Evolutionary conservation across 1,139 yeast genomes (phyloP).

Genomic region (Ogataea hybrid): DNA sequence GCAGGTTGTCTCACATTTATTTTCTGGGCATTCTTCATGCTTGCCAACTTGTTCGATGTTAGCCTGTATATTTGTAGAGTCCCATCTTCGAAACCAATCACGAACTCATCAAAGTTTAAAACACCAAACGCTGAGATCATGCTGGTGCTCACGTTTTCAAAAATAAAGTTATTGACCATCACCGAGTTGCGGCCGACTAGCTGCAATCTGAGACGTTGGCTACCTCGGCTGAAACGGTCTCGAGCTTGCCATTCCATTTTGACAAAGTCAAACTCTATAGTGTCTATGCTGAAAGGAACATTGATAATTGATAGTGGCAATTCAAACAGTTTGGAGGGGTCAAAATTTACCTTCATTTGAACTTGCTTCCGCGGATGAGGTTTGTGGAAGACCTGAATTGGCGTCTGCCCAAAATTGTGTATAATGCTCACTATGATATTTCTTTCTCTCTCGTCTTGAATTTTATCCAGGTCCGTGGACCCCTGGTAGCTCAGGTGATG

Average conservation of each 20-base stretch:
- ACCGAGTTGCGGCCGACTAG: slow-evolving; percentile 32
- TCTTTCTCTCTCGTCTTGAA: slow-evolving; percentile 69
- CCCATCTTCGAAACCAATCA: slow-evolving; percentile 30
- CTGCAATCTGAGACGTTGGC: slow-evolving; percentile 40
- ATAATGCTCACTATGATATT: slow-evolving; percentile 78
- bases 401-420: slow-evolving; percentile 90
- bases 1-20: slow-evolving; percentile 3
- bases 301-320: slow-evolving; percentile 38
- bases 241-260: slow-evolving; percentile 36
- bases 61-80: slow-evolving; percentile 21
- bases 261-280: slow-evolving; percentile 38
- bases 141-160: slow-evolving; percentile 38
- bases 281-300: slow-evolving; percentile 37
- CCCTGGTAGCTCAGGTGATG: slow-evolving; percentile 83
- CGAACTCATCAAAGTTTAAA: slow-evolving; percentile 20
- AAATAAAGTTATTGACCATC: slow-evolving; percentile 39
- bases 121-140: slow-evolving; percentile 26
- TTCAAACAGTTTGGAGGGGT: slow-evolving; percentile 24
- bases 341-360: slow-evolving; percentile 25
- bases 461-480: slow-evolving; percentile 69
- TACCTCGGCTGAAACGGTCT: slow-evolving; percentile 30
- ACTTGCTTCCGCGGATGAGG: slow-evolving; percentile 55
- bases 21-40: slow-evolving; percentile 16
- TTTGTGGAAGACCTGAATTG: slow-evolving; percentile 60
- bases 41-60: slow-evolving; percentile 11